phyloP scores from a whole-genome alignment of 345 rosid genomes.

The Arabidopsis suecica region DNA sequence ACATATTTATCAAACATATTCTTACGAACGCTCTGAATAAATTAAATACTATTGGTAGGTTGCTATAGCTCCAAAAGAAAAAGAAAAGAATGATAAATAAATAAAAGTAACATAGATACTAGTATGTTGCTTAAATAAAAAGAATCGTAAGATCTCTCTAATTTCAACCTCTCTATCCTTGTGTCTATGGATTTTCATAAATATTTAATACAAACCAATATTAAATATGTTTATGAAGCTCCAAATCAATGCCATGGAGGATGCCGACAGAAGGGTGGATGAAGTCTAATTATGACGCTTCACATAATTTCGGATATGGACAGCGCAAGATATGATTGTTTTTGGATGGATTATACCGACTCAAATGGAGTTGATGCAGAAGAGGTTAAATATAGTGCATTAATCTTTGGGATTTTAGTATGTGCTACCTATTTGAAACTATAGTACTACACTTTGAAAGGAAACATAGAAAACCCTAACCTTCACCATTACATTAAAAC shows the following conservation, averaged over 20 bases:
- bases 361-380: background rate
- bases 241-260: conserved; percentile 3
- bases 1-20: background rate
- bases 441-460: background rate
- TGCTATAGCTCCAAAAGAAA: conserved; percentile 13
- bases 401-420: background rate
- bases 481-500: background rate
- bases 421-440: background rate
- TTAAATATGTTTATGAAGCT: conserved; percentile 1
- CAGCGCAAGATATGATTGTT: background rate
- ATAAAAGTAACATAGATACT: background rate
- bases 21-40: background rate
- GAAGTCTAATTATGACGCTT: background rate
- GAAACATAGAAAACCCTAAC: background rate
- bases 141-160: conserved; percentile 3
- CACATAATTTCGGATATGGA: background rate
- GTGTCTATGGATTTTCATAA: background rate
- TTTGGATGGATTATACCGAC: background rate
- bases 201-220: background rate
- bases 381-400: background rate
- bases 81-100: background rate
- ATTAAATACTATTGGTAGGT: conserved; percentile 1
- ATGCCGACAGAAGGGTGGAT: conserved; percentile 6
- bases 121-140: conserved; percentile 18
- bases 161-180: background rate